Evolutionary conservation across 176 grass and related monocot genomes (phyloP).

Genomic region (Aechmea fasciata): DNA sequence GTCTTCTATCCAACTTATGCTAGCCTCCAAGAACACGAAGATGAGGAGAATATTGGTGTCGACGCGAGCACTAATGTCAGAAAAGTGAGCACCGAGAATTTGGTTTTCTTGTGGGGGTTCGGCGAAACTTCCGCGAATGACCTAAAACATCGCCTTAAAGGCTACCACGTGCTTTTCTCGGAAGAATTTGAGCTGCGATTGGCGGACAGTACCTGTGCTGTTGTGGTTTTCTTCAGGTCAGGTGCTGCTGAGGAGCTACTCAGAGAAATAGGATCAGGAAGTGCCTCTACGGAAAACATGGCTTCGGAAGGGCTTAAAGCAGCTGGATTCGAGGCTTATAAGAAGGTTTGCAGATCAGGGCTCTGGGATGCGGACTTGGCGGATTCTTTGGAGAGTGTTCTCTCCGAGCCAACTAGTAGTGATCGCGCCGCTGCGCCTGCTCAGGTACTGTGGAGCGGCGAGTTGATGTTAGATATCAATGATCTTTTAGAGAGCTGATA

Average conservation of each 20-base stretch:
- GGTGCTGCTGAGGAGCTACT: slow-evolving; percentile 40
- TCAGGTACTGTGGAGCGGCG: slow-evolving; percentile 54
- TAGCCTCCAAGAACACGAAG: slow-evolving; percentile 31
- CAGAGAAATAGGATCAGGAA: slow-evolving; percentile 39
- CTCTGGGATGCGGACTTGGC: slow-evolving; percentile 68
- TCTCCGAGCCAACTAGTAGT: slow-evolving; percentile 25
- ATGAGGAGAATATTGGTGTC: slow-evolving; percentile 16
- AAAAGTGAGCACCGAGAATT: slow-evolving; percentile 31
- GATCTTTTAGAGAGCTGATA: slow-evolving; percentile 46
- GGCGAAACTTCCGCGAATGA: slow-evolving; percentile 30
- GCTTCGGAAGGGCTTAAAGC: slow-evolving; percentile 61
- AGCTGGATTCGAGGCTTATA: slow-evolving; percentile 58
- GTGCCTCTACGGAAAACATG: slow-evolving; percentile 33
- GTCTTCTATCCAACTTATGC: slow-evolving; percentile 51
- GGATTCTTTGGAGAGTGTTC: slow-evolving; percentile 50
- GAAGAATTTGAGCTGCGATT: slow-evolving; percentile 63
- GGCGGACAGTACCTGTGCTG: slow-evolving; percentile 64
- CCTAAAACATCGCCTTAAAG: slow-evolving; percentile 40
- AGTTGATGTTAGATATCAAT: slow-evolving; percentile 44
- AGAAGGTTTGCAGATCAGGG: slow-evolving; percentile 62
- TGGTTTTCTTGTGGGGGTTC: slow-evolving; percentile 79
- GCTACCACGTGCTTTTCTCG: slow-evolving; percentile 41
- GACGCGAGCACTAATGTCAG: slow-evolving; percentile 18
- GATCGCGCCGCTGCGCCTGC: slow-evolving; percentile 15
- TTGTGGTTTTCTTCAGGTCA: slow-evolving; percentile 43